Conservation (phyloP, 257 asterid species). For the Paraleonurus japonicus region DNA sequence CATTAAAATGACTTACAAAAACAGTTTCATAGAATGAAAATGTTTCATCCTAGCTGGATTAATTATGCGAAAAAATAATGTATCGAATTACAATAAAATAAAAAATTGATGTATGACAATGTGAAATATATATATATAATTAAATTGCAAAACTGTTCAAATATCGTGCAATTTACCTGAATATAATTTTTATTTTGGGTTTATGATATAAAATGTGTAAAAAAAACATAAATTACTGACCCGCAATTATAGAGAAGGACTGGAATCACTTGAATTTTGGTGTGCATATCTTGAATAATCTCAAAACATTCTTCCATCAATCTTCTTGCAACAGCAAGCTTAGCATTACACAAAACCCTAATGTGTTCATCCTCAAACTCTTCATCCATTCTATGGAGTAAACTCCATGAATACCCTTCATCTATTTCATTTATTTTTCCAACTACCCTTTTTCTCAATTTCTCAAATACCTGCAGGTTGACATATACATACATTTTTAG, state of each 20-base stretch:
- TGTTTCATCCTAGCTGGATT: too few relatives aligned
- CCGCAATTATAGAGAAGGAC: constrained; percentile 56
- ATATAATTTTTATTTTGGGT: too few relatives aligned
- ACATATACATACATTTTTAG: not conserved
- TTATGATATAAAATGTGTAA: too few relatives aligned
- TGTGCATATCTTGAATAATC: constrained; percentile 45
- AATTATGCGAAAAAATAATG: too few relatives aligned
- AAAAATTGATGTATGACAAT: too few relatives aligned
- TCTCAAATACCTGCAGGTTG: constrained; percentile 31
- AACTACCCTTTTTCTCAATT: constrained; percentile 32
- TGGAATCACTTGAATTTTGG: constrained; percentile 39
- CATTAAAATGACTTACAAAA: too few relatives aligned
- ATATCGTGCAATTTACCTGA: too few relatives aligned
- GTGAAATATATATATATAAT: too few relatives aligned
- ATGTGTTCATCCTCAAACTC: constrained; percentile 31
- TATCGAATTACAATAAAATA: too few relatives aligned
- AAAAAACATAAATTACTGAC: constrained; percentile 37
- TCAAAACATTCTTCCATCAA: constrained; percentile 57
- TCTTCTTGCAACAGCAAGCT: constrained; percentile 54
- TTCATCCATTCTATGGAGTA: constrained; percentile 40
- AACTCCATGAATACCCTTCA: constrained; percentile 50
- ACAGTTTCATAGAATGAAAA: too few relatives aligned
- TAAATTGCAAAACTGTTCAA: too few relatives aligned
- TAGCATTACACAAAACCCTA: constrained; percentile 48
- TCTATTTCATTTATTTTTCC: constrained; percentile 38